Evolutionary conservation across 2,329 filamentous ascomycete genomes (phyloP).

Genomic region (Fusarium anguioides): DNA sequence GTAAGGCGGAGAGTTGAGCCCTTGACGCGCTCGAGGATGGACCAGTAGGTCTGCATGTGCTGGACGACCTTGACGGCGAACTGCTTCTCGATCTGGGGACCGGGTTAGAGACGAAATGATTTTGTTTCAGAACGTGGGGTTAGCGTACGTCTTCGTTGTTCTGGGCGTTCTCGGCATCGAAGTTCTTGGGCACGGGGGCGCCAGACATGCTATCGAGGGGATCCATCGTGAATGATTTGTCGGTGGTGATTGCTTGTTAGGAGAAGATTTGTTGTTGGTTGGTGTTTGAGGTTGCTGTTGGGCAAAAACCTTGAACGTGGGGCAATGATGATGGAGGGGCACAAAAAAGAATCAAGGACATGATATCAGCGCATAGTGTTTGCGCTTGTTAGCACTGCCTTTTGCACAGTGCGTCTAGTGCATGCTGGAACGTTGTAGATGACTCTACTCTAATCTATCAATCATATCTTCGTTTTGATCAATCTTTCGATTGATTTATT

Average conservation of each 20-base stretch:
- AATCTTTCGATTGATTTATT: too few species aligned
- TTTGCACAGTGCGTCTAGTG: constrained; percentile 19
- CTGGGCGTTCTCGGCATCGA: constrained; percentile 67
- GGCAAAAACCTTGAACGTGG: constrained; percentile 47
- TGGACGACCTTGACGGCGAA: constrained; percentile 98
- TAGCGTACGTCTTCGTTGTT: constrained; percentile 67
- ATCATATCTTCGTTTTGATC: not conserved
- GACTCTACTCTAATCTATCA: not conserved
- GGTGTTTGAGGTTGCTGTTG: constrained; percentile 28
- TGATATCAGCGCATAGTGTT: constrained; percentile 48
- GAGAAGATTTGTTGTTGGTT: too few species aligned
- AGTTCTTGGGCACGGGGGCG: constrained; percentile 61
- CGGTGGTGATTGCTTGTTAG: too few species aligned
- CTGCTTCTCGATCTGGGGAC: constrained; percentile 90
- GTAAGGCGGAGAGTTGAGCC: constrained; percentile 92
- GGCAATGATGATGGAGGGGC: constrained; percentile 47
- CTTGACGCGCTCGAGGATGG: constrained; percentile 88
- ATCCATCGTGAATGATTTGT: constrained; percentile 46
- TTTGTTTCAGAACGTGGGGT: constrained; percentile 2
- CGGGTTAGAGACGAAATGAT: not conserved
- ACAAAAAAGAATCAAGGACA: constrained; percentile 32
- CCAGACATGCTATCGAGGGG: constrained; percentile 54
- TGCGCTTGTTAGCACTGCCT: constrained; percentile 34
- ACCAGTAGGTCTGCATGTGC: constrained; percentile 97
- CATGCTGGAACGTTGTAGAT: constrained; percentile 30